These are phyloP conservation scores for Begonia masoniana DNA, from an alignment of 306 rosid genomes.

Conservation along the genomic window DNA sequence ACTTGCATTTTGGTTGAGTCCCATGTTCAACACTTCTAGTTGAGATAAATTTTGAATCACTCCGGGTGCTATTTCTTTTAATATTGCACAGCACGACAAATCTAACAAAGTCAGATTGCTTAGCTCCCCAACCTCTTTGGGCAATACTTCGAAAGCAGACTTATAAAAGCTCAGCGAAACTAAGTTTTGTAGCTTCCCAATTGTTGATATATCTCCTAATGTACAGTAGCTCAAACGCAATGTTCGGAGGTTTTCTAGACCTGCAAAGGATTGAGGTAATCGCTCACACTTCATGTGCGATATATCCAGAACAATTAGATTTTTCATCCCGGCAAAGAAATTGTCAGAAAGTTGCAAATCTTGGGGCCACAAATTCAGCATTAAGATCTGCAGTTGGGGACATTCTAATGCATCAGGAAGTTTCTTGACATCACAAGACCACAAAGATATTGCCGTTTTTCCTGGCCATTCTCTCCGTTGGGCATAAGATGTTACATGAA, in stretches of 20 bases:
- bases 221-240: not conserved
- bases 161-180: not conserved
- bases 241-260: not conserved
- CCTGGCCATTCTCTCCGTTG: not conserved
- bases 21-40: conserved; percentile 10
- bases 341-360: not conserved
- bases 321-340: not conserved
- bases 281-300: too few relatives aligned
- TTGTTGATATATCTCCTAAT: conserved; percentile 2
- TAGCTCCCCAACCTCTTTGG: conserved; percentile 1
- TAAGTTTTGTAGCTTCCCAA: conserved; percentile 10
- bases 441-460: conserved; percentile 3
- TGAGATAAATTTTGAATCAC: conserved; percentile 7
- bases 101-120: conserved; percentile 5
- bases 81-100: not conserved
- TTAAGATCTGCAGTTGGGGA: not conserved
- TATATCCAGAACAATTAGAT: conserved; percentile 1
- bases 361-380: not conserved
- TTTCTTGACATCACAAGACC: not conserved
- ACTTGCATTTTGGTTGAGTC: conserved; percentile 1
- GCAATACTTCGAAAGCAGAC: not conserved
- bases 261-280: not conserved
- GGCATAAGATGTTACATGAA: not conserved
- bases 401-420: conserved; percentile 7
- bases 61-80: not conserved